phyloP scores from a whole-genome alignment of 495 filamentous ascomycete species.

The Penicillium macrosclerotiorum region DNA sequence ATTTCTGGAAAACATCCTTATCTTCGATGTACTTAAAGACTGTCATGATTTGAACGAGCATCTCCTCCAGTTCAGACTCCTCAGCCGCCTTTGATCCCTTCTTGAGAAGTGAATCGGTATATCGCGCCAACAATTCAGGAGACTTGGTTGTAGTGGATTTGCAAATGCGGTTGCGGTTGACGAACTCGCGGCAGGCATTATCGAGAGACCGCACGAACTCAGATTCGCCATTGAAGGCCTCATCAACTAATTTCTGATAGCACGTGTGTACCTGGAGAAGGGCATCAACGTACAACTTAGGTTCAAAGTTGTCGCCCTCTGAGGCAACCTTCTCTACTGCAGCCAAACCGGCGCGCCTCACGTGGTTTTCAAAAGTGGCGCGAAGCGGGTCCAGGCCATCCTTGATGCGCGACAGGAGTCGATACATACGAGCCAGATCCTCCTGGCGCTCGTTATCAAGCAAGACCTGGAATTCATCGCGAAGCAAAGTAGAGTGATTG shows the following conservation, averaged over 20 bases:
- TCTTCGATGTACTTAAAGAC: slow-evolving; percentile 99
- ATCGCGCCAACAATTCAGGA: slow-evolving; percentile 91
- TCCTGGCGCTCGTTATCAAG: slow-evolving; percentile 92
- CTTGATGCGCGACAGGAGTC: slow-evolving; percentile 82
- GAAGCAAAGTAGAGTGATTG: slow-evolving; percentile 75
- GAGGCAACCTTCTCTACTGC: slow-evolving; percentile 89
- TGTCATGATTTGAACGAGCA: slow-evolving; percentile 95
- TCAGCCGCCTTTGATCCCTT: slow-evolving; percentile 89
- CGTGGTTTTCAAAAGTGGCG: slow-evolving; percentile 86
- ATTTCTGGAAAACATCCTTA: slow-evolving; percentile 99
- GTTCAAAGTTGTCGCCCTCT: slow-evolving; percentile 88
- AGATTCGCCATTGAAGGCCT: slow-evolving; percentile 90
- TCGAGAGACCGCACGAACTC: slow-evolving; percentile 96
- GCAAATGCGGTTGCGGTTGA: slow-evolving; percentile 95
- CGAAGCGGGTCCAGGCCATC: slow-evolving; percentile 91
- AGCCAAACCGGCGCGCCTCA: slow-evolving; percentile 79
- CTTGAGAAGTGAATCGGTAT: slow-evolving; percentile 89
- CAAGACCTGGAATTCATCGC: slow-evolving; percentile 95
- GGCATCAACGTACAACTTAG: slow-evolving; percentile 94
- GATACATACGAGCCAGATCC: slow-evolving; percentile 96
- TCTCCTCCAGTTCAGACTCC: slow-evolving; percentile 88
- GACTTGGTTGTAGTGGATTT: slow-evolving; percentile 88
- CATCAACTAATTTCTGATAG: slow-evolving; percentile 86
- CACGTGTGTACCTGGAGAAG: slow-evolving; percentile 90
- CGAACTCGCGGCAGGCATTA: slow-evolving; percentile 96